These are phyloP conservation scores for Psidium friedrichsthalianum DNA, from an alignment of 345 rosid genomes.

Conservation along the genomic window DNA sequence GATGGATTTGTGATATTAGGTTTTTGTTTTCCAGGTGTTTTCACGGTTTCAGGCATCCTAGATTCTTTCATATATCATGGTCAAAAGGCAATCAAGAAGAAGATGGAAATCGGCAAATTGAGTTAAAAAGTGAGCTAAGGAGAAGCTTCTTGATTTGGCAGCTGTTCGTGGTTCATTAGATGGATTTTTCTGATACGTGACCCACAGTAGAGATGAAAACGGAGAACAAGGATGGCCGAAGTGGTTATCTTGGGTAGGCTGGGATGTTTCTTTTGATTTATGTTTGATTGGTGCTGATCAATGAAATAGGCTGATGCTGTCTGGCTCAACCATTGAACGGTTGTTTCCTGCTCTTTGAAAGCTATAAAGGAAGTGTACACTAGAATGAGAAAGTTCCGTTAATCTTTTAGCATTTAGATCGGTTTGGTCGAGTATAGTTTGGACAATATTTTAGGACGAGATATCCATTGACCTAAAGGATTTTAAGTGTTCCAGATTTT, in stretches of 20 bases:
- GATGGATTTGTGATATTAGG: neutral
- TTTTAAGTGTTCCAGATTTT: neutral
- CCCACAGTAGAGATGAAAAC: neutral
- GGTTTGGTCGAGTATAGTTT: neutral
- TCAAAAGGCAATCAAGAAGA: conserved; percentile 91
- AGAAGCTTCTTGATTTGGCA: neutral
- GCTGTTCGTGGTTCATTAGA: neutral
- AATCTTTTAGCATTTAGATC: neutral
- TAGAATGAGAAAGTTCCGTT: neutral
- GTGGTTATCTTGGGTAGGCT: neutral
- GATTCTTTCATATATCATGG: conserved; percentile 88
- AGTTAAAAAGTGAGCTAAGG: conserved; percentile 27
- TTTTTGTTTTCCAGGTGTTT: conserved; percentile 46
- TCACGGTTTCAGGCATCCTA: conserved; percentile 83
- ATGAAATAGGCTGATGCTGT: conserved; percentile 6
- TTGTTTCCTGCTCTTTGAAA: neutral
- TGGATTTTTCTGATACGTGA: neutral
- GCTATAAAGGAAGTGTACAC: neutral
- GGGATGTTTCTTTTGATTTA: neutral
- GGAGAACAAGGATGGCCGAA: neutral
- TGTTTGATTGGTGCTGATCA: neutral
- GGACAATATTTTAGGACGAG: neutral
- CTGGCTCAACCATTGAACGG: neutral
- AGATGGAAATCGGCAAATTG: conserved; percentile 86
- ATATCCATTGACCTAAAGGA: neutral